Evolutionary conservation across 2,329 filamentous ascomycete species (phyloP).

Genomic region (Pestalotiopsis sp.): DNA sequence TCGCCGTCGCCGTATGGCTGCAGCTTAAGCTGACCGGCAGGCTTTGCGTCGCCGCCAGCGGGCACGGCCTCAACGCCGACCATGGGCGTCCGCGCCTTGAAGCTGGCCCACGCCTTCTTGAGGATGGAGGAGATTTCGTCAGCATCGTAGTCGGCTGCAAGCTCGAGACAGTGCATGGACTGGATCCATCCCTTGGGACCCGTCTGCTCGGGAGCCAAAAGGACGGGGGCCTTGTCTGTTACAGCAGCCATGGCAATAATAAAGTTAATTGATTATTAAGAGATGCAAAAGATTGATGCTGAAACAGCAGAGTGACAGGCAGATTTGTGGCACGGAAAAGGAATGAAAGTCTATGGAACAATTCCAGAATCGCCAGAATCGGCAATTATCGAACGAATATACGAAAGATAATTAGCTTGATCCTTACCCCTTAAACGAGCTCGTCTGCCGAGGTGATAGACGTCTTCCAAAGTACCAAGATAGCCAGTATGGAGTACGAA

Average conservation of each 20-base stretch:
- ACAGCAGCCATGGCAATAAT: neutral
- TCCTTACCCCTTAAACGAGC: neutral
- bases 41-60: neutral
- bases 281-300: neutral
- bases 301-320: neutral
- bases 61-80: constrained; percentile 13
- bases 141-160: constrained; percentile 12
- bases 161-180: constrained; percentile 12
- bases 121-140: constrained; percentile 13
- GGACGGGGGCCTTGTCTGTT: neutral
- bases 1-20: constrained; percentile 4
- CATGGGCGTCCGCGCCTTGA: constrained; percentile 13
- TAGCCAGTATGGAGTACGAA: neutral
- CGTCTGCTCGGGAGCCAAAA: constrained; percentile 13
- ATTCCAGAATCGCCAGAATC: neutral
- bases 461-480: too few species aligned
- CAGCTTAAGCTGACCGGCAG: constrained; percentile 9
- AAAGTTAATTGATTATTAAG: neutral
- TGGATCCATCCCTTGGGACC: constrained; percentile 18
- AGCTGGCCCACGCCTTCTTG: constrained; percentile 6
- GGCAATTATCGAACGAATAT: neutral
- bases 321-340: neutral
- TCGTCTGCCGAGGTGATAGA: neutral
- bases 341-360: neutral
- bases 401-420: neutral